Evolutionary conservation across 2,329 filamentous ascomycete species (phyloP), one percentile per base, ranked within the genome.

Genomic region (Hyphodiscus sp.): DNA sequence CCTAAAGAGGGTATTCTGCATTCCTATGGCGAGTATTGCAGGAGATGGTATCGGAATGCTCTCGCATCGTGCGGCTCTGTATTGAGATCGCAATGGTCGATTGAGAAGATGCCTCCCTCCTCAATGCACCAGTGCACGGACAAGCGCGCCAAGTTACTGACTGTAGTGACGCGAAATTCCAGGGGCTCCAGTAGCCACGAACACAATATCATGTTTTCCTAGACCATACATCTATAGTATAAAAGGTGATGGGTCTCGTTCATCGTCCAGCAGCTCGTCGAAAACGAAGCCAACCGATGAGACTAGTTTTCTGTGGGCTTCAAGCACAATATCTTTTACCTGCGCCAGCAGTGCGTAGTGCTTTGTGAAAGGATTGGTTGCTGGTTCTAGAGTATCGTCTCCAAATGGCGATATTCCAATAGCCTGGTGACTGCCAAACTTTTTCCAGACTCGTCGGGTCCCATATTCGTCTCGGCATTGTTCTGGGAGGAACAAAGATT

Each of bases 401-500:
- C 72, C 66, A 53, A 74, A 74, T 0, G 71, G 70, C 4, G 65
- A 64, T 1, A 64, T 63, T 2, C 71, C 69, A 8, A 73, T 49
- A 9, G 67, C 67, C 52, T 68, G 63, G 51, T 68, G 67, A 2
- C 63, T 64, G 1, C 70, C 71, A 54, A 68, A 68, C 1, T 72
- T 71, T 0, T 54, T 50, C 71, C 70, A 74, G 38, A 71, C 68
- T 13, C 72, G 64, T 23, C 70, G 58, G 1, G 68, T 72, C 7
- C 71, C 71, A 53, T 71, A 70, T 42, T 74, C 73, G 56, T 76
- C 73, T 42, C 73, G 65, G 9, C 71, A 67, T 58, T 76, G 74
- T 63, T 76, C 74, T 7, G 74, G 74, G 50, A 77, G 75, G 60
- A 76, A 74, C 1, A 76, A 64, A 0, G 73, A 68, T 58, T 76